Conservation (phyloP, 2,329 filamentous ascomycete species). For the Capronia coronata region DNA sequence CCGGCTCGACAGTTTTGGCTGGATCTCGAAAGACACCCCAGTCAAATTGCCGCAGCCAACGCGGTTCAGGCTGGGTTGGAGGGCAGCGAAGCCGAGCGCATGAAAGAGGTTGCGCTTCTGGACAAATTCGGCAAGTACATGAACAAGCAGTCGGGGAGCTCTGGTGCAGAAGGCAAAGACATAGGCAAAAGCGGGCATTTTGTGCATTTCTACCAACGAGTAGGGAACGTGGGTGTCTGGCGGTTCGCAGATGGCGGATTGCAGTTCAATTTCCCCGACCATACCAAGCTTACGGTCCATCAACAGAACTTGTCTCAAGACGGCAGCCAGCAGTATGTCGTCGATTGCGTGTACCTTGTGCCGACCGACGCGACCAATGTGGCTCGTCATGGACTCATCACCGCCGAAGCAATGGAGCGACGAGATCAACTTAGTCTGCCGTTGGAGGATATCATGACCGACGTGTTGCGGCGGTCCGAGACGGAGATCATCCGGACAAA, state of each 20-base stretch:
- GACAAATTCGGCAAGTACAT: constrained; percentile 49
- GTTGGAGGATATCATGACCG: constrained; percentile 28
- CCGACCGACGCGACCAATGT: constrained; percentile 41
- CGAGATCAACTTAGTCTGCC: constrained; percentile 26
- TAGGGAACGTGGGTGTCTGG: constrained; percentile 50
- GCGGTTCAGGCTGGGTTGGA: constrained; percentile 27
- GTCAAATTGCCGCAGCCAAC: constrained; percentile 25
- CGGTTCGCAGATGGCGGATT: constrained; percentile 46
- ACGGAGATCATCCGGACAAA: constrained; percentile 43
- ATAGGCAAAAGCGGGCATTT: constrained; percentile 35
- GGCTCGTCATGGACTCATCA: constrained; percentile 36
- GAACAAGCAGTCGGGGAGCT: constrained; percentile 43
- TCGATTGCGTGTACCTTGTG: constrained; percentile 47
- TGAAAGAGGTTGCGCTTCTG: constrained; percentile 44
- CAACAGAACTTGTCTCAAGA: constrained; percentile 16
- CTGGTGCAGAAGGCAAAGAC: constrained; percentile 29
- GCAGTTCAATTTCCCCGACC: constrained; percentile 49
- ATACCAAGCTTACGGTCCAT: constrained; percentile 47
- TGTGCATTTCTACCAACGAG: constrained; percentile 46
- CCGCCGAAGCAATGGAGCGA: constrained; percentile 36
- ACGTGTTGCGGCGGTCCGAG: constrained; percentile 30
- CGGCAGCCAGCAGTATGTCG: constrained; percentile 26
- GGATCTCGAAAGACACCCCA: constrained; percentile 19
- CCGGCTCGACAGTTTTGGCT: constrained; percentile 35
- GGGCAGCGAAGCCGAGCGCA: constrained; percentile 41